Base-by-base conservation (phyloP, 2,329 filamentous ascomycete species). In the Ilyonectria sp. region DNA sequence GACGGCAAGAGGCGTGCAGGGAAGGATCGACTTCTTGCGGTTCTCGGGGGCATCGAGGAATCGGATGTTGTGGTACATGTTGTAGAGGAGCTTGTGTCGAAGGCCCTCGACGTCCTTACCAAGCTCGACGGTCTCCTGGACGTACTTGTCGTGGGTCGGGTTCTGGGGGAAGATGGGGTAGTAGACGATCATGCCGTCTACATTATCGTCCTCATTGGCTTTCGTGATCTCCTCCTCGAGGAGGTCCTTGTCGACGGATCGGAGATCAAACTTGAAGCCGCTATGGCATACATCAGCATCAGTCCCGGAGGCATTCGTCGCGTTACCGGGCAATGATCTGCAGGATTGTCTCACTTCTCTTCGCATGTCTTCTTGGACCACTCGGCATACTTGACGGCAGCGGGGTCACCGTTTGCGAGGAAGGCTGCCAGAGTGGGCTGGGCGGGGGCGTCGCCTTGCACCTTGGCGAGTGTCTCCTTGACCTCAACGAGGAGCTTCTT, bases 1-100 rank as follows among this genome's bases (percentile, higher is more conserved):
- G 67, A 97, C 92, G 29, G 96, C 96, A 26, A 99, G 89, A 17
- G 96, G 96, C 2, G 96, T 99, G 86, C 96, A 99, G 6, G 96
- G 96, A 59, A 99, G 85, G 72, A 98, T 94, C 55, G 92, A 97
- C 85, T 99, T 98, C 81, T 94, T 93, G 65, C 85, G 86, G 80
- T 94, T 93, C 49, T 86, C 82, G 5, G 92, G 92, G 26, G 91
- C 85, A 82, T 99, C 96, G 63, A 99, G 87, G 85, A 95, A 98
- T 72, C 96, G 94, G 76, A 97, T 90, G 84, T 99, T 99, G 86
- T 98, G 93, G 84, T 98, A 99, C 95, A 99, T 98, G 88, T 99
- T 99, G 89, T 95, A 95, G 78, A 98, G 92, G 84, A 98, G 95
- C 79, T 91, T 92, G 82, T 98, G 95, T 75, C 92, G 94, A 65